These are phyloP conservation scores for Penicillium maclennaniae DNA, from an alignment of 495 filamentous ascomycete species.

Conservation along the genomic window DNA sequence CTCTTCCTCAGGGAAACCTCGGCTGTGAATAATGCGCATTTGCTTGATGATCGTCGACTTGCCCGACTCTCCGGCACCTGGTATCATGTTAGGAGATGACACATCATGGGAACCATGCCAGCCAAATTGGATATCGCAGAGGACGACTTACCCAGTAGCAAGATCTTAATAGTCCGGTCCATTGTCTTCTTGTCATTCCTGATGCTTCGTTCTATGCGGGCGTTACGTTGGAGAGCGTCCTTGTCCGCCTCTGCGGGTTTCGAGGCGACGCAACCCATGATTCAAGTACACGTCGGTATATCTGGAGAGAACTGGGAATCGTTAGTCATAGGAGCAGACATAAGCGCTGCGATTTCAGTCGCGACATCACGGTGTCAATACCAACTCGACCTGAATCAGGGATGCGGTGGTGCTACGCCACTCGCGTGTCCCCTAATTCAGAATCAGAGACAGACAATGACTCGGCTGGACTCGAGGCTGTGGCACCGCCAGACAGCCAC, in stretches of 20 bases:
- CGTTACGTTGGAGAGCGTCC: constrained; percentile 40
- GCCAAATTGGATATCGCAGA: constrained; percentile 19
- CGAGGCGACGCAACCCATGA: constrained; percentile 45
- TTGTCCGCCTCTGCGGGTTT: constrained; percentile 41
- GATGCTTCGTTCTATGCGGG: constrained; percentile 72
- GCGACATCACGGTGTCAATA: neutral
- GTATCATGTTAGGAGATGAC: constrained; percentile 8
- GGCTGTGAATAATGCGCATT: constrained; percentile 96
- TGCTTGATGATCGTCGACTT: constrained; percentile 99
- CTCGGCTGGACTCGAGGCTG: constrained; percentile 1
- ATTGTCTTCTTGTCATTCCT: constrained; percentile 78
- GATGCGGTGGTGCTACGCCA: constrained; percentile 20
- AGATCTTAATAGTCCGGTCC: constrained; percentile 76
- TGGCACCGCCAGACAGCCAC: neutral
- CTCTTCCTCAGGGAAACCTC: constrained; percentile 87
- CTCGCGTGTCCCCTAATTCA: neutral
- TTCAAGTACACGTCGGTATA: constrained; percentile 9
- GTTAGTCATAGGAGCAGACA: constrained; percentile 7
- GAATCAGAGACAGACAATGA: constrained; percentile 16
- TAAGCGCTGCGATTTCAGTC: neutral
- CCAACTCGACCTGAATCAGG: constrained; percentile 27
- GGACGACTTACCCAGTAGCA: constrained; percentile 62
- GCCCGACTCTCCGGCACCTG: constrained; percentile 94
- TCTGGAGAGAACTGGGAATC: constrained; percentile 1
- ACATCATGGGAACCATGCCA: neutral